phyloP scores from a whole-genome alignment of 352 stramenopile genomes.

The Pythium aphanidermatum region DNA sequence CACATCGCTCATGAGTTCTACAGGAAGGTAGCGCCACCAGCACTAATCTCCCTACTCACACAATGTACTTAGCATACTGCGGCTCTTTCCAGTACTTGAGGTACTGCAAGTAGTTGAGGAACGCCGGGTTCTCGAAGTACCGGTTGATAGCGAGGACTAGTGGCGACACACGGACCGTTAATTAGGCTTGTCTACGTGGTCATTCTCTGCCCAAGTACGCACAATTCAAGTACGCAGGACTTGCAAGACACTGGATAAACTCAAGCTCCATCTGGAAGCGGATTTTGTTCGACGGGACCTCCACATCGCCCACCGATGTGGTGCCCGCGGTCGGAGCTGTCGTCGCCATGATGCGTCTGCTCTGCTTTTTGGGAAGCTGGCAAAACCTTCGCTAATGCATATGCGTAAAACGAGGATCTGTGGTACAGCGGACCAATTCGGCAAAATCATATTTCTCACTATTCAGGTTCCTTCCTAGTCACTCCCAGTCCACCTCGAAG shows the following conservation, averaged over 20 bases:
- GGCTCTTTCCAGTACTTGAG: conserved; percentile 92
- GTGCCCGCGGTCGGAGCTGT: background rate
- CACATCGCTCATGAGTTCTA: background rate
- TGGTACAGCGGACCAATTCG: too few species aligned
- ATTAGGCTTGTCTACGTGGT: background rate
- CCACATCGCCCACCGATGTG: conserved; percentile 21
- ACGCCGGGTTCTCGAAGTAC: conserved; percentile 88
- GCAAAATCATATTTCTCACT: too few species aligned
- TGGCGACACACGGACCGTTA: too few species aligned
- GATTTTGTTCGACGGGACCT: conserved; percentile 83
- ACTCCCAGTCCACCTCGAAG: conserved; percentile 78
- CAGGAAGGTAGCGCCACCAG: background rate
- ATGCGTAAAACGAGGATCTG: too few species aligned
- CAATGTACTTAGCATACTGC: conserved; percentile 89
- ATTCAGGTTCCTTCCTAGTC: too few species aligned
- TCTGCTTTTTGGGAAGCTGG: background rate
- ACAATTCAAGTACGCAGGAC: conserved; percentile 88
- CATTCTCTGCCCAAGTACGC: conserved; percentile 7
- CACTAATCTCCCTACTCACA: conserved; percentile 31
- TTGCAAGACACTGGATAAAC: conserved; percentile 90
- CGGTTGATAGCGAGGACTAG: conserved; percentile 87
- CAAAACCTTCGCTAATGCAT: too few species aligned
- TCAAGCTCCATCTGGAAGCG: conserved; percentile 92
- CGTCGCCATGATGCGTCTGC: conserved; percentile 8
- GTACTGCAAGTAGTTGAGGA: conserved; percentile 90